phyloP scores from a whole-genome alignment of 2,329 filamentous ascomycete genomes.

The Nakataea oryzae region DNA sequence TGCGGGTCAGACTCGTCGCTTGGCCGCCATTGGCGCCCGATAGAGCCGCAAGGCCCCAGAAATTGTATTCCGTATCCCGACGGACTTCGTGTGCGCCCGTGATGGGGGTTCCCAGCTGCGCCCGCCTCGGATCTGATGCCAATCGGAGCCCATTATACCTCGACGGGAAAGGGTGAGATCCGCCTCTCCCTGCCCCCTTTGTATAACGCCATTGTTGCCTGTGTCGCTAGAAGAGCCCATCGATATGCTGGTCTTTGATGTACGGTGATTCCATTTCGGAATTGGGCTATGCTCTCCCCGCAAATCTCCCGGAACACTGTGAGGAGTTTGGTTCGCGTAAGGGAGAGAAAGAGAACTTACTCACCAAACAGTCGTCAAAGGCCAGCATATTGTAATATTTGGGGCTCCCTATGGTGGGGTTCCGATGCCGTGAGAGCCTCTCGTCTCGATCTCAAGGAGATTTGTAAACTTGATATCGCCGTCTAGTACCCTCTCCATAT shows the following conservation, averaged over 20 bases:
- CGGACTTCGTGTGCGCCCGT: constrained; percentile 37
- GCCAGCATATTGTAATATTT: constrained; percentile 36
- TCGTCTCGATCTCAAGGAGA: constrained; percentile 53
- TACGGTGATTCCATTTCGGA: constrained; percentile 17
- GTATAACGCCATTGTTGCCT: constrained; percentile 12
- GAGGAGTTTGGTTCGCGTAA: not conserved
- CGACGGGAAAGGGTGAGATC: too few relatives aligned
- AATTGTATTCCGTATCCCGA: constrained; percentile 39
- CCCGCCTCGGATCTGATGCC: constrained; percentile 45
- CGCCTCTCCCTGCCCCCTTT: constrained; percentile 11
- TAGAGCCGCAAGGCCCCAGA: constrained; percentile 50
- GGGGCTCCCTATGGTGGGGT: constrained; percentile 41
- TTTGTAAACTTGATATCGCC: constrained; percentile 44
- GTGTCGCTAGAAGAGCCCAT: constrained; percentile 14
- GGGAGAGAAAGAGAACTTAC: constrained; percentile 10
- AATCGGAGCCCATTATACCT: too few relatives aligned
- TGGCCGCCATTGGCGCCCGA: constrained; percentile 42
- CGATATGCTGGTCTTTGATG: constrained; percentile 18
- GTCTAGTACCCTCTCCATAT: constrained; percentile 34
- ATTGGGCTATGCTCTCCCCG: constrained; percentile 15
- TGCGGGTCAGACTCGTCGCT: constrained; percentile 24
- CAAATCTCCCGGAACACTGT: too few relatives aligned
- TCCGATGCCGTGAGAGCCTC: constrained; percentile 54
- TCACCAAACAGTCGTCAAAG: constrained; percentile 48
- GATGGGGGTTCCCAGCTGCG: constrained; percentile 34